Evolutionary conservation across 306 rosid genomes (phyloP), one percentile per base, ranked within the genome.

Genomic region (Rosa lucieae): DNA sequence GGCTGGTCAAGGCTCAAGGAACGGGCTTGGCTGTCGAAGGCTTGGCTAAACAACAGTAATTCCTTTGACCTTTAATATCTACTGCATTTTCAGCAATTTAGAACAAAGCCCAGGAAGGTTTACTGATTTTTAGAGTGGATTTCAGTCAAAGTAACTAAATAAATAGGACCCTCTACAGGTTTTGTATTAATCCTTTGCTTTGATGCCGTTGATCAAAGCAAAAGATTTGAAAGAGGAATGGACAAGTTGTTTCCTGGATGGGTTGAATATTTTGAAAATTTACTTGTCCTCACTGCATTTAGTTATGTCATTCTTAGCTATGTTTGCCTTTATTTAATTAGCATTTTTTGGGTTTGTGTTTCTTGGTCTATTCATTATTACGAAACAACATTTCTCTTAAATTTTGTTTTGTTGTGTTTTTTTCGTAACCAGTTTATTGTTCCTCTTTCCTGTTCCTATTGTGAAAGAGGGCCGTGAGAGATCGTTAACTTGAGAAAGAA

Each of bases 21-120:
- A 74, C 74, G 75, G 83, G 78, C 32, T 80, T 87, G 79, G 87
- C 83, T 42, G 76, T 87, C 32, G 88, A 79, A 80, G 90, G 90
- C 32, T 74, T 80, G 61, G 68, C 85, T 65, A 74, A 40, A 20
- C 40, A 72, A 77, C 83, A 58, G 90, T 84, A 82, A 51, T 78
- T 65, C 51, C 65, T 8, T 44, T 7, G 6, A 44, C 11, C 47
- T 44, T 7, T 44, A 10, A 1, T 44, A 44, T 44, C 47, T 44
- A 44, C 2, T 1, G 47, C 47, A 44, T 8, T 44, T 44, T 44
- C 47, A 10, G 53, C 18, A 2, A 48, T 48, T 48, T 48, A 48
- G 17, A 48, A 48, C 53, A 48, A 48, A 48, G 12, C 53, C 52
- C 5, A 48, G 13, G 17, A 48, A 48, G 15, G 18, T 47, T 47